Evolutionary conservation across 75 land plant genomes (phyloP).

Genomic region (Pinus albicaulis): DNA sequence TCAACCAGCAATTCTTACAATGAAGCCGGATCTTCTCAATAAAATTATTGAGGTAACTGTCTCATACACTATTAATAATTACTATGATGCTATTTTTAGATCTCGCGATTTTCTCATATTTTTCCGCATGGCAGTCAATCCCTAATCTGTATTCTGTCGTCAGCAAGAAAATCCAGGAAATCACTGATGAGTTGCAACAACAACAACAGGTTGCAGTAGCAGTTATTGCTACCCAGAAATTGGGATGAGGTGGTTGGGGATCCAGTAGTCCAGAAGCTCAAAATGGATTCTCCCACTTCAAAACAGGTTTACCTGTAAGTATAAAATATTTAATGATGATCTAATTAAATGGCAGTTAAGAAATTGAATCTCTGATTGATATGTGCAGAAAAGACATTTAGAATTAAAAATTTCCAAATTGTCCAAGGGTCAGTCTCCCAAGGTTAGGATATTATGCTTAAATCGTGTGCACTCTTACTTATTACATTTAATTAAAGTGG

Average conservation of each 20-base stretch:
- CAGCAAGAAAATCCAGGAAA: slow-evolving; percentile 10
- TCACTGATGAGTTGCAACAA: slow-evolving; percentile 22
- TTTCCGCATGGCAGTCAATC: slow-evolving; percentile 7
- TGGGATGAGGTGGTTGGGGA: not conserved
- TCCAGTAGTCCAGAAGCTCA: slow-evolving; percentile 44
- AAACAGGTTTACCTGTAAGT: slow-evolving; percentile 52
- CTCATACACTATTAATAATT: too few relatives aligned
- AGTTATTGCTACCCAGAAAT: not conserved
- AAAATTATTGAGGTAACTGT: too few relatives aligned
- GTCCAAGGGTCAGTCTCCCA: slow-evolving; percentile 63
- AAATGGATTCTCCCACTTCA: slow-evolving; percentile 68
- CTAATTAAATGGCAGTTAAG: too few relatives aligned
- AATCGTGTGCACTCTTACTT: too few relatives aligned
- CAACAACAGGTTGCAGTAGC: not conserved
- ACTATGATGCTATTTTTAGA: too few relatives aligned
- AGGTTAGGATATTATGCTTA: not conserved
- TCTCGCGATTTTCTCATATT: too few relatives aligned
- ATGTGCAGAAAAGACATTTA: slow-evolving; percentile 64
- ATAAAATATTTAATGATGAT: too few relatives aligned
- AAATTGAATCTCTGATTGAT: too few relatives aligned
- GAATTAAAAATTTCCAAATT: slow-evolving; percentile 53
- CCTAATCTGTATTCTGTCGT: slow-evolving; percentile 23
- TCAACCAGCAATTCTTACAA: too few relatives aligned
- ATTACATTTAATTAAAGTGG: not conserved
- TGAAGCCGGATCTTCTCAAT: too few relatives aligned